Conservation (phyloP, 179 eudicot species). For the Monotropa hypopitys region DNA sequence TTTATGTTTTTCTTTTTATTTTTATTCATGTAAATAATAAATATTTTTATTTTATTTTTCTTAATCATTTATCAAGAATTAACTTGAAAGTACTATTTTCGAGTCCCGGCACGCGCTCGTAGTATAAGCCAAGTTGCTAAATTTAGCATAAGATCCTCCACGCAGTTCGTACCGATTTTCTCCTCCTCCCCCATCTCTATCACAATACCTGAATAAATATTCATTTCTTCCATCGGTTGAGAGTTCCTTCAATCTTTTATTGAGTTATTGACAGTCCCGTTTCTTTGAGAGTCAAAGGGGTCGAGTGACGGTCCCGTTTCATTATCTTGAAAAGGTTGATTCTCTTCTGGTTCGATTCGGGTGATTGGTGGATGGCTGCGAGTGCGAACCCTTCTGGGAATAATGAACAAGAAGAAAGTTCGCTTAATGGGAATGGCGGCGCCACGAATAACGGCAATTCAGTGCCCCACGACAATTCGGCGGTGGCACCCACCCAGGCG, state of each 20-base stretch:
- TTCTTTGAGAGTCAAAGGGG: too few relatives aligned
- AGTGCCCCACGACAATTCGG: constrained; percentile 27
- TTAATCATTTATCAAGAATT: too few relatives aligned
- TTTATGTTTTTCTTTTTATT: too few relatives aligned
- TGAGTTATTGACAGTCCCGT: too few relatives aligned
- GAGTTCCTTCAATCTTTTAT: neutral
- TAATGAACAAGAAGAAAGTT: neutral
- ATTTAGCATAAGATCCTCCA: too few relatives aligned
- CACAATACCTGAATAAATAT: neutral
- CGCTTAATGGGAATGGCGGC: constrained; percentile 11
- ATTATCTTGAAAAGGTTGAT: neutral
- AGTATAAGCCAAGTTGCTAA: too few relatives aligned
- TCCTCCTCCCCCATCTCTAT: neutral
- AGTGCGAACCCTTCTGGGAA: constrained; percentile 1
- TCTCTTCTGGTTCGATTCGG: neutral
- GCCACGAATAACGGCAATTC: constrained; percentile 14
- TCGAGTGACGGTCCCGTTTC: too few relatives aligned
- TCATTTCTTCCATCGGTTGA: neutral
- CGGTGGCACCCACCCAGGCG: constrained; percentile 24
- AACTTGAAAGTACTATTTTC: too few relatives aligned
- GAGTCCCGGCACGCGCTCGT: too few relatives aligned
- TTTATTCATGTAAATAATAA: too few relatives aligned
- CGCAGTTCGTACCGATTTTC: constrained; percentile 1
- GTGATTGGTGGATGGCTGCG: constrained; percentile 2
- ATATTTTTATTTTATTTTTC: too few relatives aligned